Evolutionary conservation across 108 stramenopile genomes (phyloP), one percentile per base, ranked within the genome.

Genomic region (Fistulifera solaris): DNA sequence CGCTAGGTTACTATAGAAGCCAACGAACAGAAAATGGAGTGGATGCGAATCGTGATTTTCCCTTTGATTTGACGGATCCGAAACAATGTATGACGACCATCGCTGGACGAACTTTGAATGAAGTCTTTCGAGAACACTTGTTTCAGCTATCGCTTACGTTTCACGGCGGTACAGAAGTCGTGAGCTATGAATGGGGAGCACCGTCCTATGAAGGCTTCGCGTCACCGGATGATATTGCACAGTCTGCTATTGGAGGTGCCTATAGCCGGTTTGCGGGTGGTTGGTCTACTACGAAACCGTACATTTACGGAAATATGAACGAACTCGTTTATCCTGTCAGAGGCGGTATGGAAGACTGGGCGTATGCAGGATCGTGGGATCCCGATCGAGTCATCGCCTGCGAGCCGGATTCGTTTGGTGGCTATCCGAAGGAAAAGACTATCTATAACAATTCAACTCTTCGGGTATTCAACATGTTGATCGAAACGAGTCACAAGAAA

Each of bases 151-250:
- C 81, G 8, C 23, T 99, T 15, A 94, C 96, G 11, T 98, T 96
- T 59, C 96, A 99, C 71, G 96, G 7, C 4, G 44, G 44, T 48
- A 93, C 85, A 86, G 93, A 85, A 66, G 86, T 81, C 27, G 80
- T 92, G 46, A 87, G 69, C 10, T 99, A 88, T 76, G 96, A 92
- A 74, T 94, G 89, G 96, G 96, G 98, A 24, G 67, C 88, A 7
- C 66, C 68, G 11, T 49, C 70, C 12, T 23, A 66, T 31, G 11
- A 45, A 3, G 19, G 19, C 4, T 19, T 3, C 7, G 27, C 55
- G 3, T 57, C 63, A 12, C 76, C 80, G 14, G 83, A 93, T 58
- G 62, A 83, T 63, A 40, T 39, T 15, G 78, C 77, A 2, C 83
- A 88, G 58, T 27, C 40, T 0, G 35, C 52, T 14, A 49, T 81